phyloP scores from a whole-genome alignment of 2,329 filamentous ascomycete genomes.

The Coniochaeta sp. region DNA sequence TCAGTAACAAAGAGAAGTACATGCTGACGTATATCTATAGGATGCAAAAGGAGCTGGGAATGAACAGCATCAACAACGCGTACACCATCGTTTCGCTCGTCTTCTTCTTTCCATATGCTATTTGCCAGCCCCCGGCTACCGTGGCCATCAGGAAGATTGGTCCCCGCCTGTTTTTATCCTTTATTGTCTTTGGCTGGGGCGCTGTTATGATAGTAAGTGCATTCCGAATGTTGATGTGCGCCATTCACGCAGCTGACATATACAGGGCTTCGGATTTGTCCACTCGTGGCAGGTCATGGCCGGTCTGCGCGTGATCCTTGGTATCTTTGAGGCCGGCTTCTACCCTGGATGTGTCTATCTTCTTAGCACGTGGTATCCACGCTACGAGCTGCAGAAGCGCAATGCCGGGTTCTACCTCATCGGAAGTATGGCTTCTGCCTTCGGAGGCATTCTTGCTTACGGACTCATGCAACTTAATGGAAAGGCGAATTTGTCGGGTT shows the following conservation, averaged over 20 bases:
- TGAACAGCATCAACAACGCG: slow-evolving; percentile 38
- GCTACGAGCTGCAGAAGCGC: slow-evolving; percentile 56
- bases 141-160: slow-evolving; percentile 53
- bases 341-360: slow-evolving; percentile 51
- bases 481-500: slow-evolving; percentile 32
- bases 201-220: slow-evolving; percentile 5
- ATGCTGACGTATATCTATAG: background rate
- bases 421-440: slow-evolving; percentile 18
- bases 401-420: slow-evolving; percentile 25
- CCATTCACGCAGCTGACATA: background rate
- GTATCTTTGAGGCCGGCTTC: slow-evolving; percentile 47
- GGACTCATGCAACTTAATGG: slow-evolving; percentile 31
- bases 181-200: slow-evolving; percentile 46
- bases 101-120: slow-evolving; percentile 60
- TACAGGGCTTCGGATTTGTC: slow-evolving; percentile 9
- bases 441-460: slow-evolving; percentile 18
- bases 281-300: slow-evolving; percentile 8
- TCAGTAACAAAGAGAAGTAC: background rate
- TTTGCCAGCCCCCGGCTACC: slow-evolving; percentile 56
- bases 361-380: slow-evolving; percentile 59
- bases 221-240: background rate
- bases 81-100: slow-evolving; percentile 50
- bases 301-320: slow-evolving; percentile 33
- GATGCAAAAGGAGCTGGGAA: slow-evolving; percentile 25
- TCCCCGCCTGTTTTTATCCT: slow-evolving; percentile 53